These are phyloP conservation scores for Microdochium paspali DNA, from an alignment of 2,329 filamentous ascomycete genomes.

Conservation along the genomic window DNA sequence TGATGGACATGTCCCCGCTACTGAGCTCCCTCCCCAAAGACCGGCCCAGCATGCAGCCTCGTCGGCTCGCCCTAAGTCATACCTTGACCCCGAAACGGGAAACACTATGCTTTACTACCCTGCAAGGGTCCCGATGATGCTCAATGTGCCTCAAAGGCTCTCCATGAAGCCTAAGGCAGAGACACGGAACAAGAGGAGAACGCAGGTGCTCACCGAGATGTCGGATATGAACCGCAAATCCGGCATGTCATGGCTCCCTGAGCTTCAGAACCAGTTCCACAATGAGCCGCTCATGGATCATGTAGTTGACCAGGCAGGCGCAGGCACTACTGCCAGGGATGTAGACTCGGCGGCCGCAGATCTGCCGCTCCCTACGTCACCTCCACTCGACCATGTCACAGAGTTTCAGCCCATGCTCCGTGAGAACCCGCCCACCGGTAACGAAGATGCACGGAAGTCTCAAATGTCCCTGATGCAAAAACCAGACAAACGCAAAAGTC, in stretches of 20 bases:
- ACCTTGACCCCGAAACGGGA: constrained; percentile 54
- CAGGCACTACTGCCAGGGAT: constrained; percentile 3
- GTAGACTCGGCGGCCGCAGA: not conserved
- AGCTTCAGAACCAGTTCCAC: constrained; percentile 13
- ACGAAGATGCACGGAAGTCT: constrained; percentile 19
- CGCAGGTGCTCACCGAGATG: constrained; percentile 62
- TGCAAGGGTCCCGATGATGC: constrained; percentile 84
- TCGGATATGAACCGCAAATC: constrained; percentile 27
- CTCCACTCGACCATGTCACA: not conserved
- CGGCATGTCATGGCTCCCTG: constrained; percentile 17
- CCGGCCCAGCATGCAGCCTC: constrained; percentile 9
- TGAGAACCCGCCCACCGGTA: constrained; percentile 1
- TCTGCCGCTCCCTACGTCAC: not conserved
- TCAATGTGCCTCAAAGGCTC: constrained; percentile 83
- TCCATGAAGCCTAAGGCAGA: constrained; percentile 61
- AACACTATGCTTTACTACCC: constrained; percentile 92
- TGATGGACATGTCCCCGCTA: constrained; percentile 9
- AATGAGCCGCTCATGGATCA: constrained; percentile 19
- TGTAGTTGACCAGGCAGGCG: constrained; percentile 13
- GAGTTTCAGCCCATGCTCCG: constrained; percentile 6
- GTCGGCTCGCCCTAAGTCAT: constrained; percentile 40
- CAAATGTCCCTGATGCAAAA: constrained; percentile 22
- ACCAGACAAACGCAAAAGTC: constrained; percentile 27
- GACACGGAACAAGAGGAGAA: constrained; percentile 60
- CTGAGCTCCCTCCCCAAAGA: constrained; percentile 10